Base-by-base conservation (phyloP, 192 early-diverging fungal species). In the Backusella morwellensis region DNA sequence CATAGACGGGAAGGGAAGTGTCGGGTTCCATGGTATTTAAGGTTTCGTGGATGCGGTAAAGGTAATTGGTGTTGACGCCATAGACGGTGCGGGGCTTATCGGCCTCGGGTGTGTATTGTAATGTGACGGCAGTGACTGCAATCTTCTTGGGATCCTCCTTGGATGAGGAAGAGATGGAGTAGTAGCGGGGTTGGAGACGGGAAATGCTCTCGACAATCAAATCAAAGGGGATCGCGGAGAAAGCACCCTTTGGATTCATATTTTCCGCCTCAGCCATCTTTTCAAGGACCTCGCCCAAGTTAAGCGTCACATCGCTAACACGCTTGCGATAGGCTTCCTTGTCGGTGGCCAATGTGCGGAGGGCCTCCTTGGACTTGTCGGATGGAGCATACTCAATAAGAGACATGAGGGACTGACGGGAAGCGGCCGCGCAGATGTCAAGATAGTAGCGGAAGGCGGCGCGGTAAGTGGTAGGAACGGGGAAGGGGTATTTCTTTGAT, bases 81-180 rank as follows among this genome's bases (percentile, higher is more conserved):
- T 89, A 88, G 59, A 90, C 93, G 63, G 78, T 90, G 72, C 84
- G 87, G 12, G 79, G 85, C 59, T 82, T 85, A 21, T 70, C 68
- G 6, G 79, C 50, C 26, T 73, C 69, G 7, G 93, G 86, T n/a
- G 86, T 86, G 83, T 97, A 98, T 32, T 93, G 87, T 36, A 98
- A 86, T 75, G 96, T 92, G 44, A 98, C 93, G 6, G 95, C 96
- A 21, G 98, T 99, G 71, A 97, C 86, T 70, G 88, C 86, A 50
- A 96, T 93, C 14, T 82, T 79, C n/a, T 86, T 91, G 29, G 96
- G 95, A 44, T 88, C 80, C 36, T 91, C 90, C 73, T 90, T 92
- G 59, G 94, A 85, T 17, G 94, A 95, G 12, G 96, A 97, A n/a
- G 96, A 97, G 52, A 99, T 98, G 44, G 96, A 97, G 82, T 99